Evolutionary conservation across 2,329 filamentous ascomycete species (phyloP).

Genomic region (Cercospora brassicicola): DNA sequence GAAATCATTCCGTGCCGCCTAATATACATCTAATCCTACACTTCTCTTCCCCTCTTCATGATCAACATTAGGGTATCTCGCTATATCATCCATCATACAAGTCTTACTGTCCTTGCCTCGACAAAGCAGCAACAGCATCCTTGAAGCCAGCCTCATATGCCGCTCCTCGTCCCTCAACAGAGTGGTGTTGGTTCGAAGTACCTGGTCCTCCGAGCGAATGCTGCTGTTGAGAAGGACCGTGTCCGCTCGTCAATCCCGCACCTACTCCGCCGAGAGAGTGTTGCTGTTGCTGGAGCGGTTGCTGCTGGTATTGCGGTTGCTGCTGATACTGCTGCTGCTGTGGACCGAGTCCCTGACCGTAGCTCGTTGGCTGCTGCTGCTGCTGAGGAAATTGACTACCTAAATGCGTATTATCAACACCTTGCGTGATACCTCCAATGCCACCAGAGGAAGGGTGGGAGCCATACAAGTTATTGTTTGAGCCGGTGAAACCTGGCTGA

Average conservation of each 20-base stretch:
- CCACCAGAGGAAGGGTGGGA: conserved; percentile 6
- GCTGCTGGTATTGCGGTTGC: background rate
- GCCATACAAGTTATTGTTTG: conserved; percentile 6
- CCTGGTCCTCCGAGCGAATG: background rate
- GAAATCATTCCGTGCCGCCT: background rate
- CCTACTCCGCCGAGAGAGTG: background rate
- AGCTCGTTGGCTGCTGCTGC: background rate
- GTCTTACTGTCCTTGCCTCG: background rate
- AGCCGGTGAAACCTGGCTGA: conserved; percentile 9
- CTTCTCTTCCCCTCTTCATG: background rate
- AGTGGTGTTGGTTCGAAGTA: background rate
- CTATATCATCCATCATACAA: background rate
- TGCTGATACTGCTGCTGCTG: background rate
- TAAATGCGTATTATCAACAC: conserved; percentile 11
- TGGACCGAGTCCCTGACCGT: background rate
- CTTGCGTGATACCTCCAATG: conserved; percentile 8
- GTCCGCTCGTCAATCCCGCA: background rate
- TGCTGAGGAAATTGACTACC: background rate
- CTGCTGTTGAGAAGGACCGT: background rate
- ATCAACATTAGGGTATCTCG: background rate
- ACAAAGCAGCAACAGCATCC: conserved; percentile 13
- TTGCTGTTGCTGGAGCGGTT: background rate
- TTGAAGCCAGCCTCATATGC: conserved; percentile 16
- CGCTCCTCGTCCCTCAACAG: conserved; percentile 10
- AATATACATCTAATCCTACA: background rate